Evolutionary conservation across 208 protist genomes (phyloP), one percentile per base, ranked within the genome.

Genomic region (Crithidia sp.): DNA sequence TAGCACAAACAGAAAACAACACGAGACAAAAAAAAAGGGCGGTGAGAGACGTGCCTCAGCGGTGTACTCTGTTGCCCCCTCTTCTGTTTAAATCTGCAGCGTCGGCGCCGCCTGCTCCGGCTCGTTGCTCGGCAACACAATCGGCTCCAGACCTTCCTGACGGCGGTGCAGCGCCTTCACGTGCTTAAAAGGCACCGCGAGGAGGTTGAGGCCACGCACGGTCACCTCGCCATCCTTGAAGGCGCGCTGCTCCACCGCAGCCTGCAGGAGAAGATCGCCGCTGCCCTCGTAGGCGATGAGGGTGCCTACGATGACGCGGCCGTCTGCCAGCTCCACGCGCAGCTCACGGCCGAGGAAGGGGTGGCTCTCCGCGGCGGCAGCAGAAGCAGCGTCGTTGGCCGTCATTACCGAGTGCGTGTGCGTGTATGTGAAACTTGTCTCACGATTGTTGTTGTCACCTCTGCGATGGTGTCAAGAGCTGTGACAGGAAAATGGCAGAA

Each of bases 271-370:
- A 45, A 96, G 57, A 59, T 93, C 87, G 4, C 91, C 91, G 60
- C 83, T 85, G 47, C 91, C 91, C 68, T 92, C 72, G 70, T 86
- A 93, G 14, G 89, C 87, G 45, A 93, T 80, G 47, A 96, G 74
- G 4, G 77, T 88, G 43, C 91, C 91, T 2, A 91, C 83, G 19
- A 96, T 54, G 7, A 93, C 58, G 53, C 91, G 88, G 17, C 85
- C 79, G 70, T 96, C 91, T 5, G 55, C 82, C 63, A 96, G 78
- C 79, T 93, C 88, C 54, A 96, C 84, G 53, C 91, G 91, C 14
- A 96, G 63, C 77, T 96, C 91, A 10, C 79, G 81, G 47, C 84
- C 84, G 36, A 94, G 78, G 67, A 93, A 96, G 4, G 86, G 85
- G 55, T 83, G 74, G 39, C 58, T 62, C 8, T 64, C 68, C 28